Evolutionary conservation across 768 basidiomycete species (phyloP).

Genomic region (Boletus sensibilis): DNA sequence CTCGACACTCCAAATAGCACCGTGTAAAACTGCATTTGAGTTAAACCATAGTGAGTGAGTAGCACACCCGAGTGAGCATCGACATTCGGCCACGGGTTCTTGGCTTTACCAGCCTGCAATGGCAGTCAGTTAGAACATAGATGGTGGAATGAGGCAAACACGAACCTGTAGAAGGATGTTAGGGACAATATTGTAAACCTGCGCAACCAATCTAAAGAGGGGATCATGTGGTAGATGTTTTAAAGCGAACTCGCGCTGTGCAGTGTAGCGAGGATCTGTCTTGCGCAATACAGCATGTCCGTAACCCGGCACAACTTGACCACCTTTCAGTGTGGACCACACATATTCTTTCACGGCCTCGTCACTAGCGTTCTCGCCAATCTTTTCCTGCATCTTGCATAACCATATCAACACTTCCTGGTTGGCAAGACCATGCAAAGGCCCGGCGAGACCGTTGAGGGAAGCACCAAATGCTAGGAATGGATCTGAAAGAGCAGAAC

Average conservation of each 20-base stretch:
- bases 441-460: slow-evolving; percentile 94
- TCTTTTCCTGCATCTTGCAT: slow-evolving; percentile 86
- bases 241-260: slow-evolving; percentile 85
- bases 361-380: slow-evolving; percentile 83
- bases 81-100: slow-evolving; percentile 96
- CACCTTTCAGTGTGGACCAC: slow-evolving; percentile 90
- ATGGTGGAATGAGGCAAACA: not conserved
- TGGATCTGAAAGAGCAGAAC: slow-evolving; percentile 94
- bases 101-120: slow-evolving; percentile 79
- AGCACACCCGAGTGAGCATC: slow-evolving; percentile 95
- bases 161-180: slow-evolving; percentile 80
- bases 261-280: slow-evolving; percentile 90
- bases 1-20: slow-evolving; percentile 97
- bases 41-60: slow-evolving; percentile 80
- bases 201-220: slow-evolving; percentile 91
- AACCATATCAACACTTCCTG: slow-evolving; percentile 97
- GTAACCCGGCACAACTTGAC: slow-evolving; percentile 93
- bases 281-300: slow-evolving; percentile 86
- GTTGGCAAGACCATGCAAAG: slow-evolving; percentile 95
- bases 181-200: slow-evolving; percentile 86
- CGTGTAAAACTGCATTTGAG: slow-evolving; percentile 95
- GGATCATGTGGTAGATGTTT: slow-evolving; percentile 86
- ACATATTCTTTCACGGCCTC: slow-evolving; percentile 91
- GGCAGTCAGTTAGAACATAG: not conserved
- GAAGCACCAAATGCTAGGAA: slow-evolving; percentile 94